Conservation (phyloP, 2,329 filamentous ascomycete genomes). For the Macroventuria anomochaeta region DNA sequence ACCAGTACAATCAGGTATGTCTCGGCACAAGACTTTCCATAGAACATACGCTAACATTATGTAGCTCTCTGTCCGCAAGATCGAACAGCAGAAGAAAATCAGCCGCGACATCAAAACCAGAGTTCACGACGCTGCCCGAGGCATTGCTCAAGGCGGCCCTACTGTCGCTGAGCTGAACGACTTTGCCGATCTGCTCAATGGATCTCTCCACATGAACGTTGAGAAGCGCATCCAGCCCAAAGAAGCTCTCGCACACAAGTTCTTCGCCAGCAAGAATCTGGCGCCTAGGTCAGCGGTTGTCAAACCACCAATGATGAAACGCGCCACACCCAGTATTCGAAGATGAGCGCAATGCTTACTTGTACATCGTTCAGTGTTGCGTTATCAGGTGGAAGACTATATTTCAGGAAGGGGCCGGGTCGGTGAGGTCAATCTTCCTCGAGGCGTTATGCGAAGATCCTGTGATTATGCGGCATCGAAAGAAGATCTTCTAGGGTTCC, state of each 20-base stretch:
- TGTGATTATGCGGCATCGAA: too few species aligned
- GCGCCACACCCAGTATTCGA: slow-evolving; percentile 23
- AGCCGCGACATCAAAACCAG: slow-evolving; percentile 75
- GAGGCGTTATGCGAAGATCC: neutral
- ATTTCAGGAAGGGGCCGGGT: too few species aligned
- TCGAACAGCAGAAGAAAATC: slow-evolving; percentile 69
- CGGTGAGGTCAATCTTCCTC: too few species aligned
- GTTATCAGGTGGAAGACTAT: too few species aligned
- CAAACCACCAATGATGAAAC: slow-evolving; percentile 37
- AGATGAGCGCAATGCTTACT: slow-evolving; percentile 14
- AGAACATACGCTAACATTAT: slow-evolving; percentile 17
- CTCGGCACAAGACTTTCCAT: neutral
- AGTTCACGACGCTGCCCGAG: slow-evolving; percentile 73
- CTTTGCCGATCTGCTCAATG: slow-evolving; percentile 87
- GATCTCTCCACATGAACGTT: slow-evolving; percentile 86
- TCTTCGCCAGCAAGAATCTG: slow-evolving; percentile 65
- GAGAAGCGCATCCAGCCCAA: slow-evolving; percentile 87
- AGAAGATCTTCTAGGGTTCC: too few species aligned
- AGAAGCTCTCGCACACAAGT: slow-evolving; percentile 88
- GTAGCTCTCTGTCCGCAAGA: slow-evolving; percentile 70
- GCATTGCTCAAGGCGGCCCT: slow-evolving; percentile 67
- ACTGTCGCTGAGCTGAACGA: slow-evolving; percentile 79
- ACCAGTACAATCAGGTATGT: slow-evolving; percentile 53
- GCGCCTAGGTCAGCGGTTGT: slow-evolving; percentile 34
- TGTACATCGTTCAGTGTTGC: neutral